These are phyloP conservation scores for Penicillium digitatum DNA, from an alignment of 2,329 filamentous ascomycete species.

Conservation along the genomic window DNA sequence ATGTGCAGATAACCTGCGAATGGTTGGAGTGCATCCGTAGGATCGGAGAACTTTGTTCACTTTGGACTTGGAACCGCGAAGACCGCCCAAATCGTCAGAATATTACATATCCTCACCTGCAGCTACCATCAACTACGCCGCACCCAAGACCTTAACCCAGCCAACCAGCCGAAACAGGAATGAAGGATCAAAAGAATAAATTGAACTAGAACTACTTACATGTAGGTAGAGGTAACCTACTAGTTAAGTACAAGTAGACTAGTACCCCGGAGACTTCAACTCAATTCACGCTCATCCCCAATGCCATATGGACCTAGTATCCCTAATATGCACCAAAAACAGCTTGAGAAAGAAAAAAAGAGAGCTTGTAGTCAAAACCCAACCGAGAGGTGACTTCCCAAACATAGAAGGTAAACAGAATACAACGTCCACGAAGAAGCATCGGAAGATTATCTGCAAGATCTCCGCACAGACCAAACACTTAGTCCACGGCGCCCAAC, in stretches of 20 bases:
- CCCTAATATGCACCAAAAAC: constrained; percentile 6
- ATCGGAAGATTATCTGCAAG: constrained; percentile 22
- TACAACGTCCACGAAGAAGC: neutral
- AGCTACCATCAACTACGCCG: too few species aligned
- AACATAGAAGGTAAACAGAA: neutral
- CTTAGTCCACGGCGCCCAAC: constrained; percentile 48
- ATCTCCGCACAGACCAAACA: constrained; percentile 46
- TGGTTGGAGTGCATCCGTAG: neutral
- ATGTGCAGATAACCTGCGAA: neutral
- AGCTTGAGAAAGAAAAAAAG: constrained; percentile 7
- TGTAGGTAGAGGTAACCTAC: neutral
- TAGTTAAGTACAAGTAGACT: neutral
- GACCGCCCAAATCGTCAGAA: too few species aligned
- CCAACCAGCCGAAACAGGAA: neutral
- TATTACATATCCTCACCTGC: neutral
- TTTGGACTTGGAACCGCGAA: neutral
- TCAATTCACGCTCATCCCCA: constrained; percentile 4
- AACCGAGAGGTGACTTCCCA: neutral
- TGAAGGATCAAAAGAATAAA: neutral
- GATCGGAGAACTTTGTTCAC: neutral
- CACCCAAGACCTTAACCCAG: neutral
- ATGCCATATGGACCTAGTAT: constrained; percentile 5
- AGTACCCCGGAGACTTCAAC: neutral
- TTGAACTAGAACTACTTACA: neutral
- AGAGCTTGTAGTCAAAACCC: constrained; percentile 1